Evolutionary conservation across 768 basidiomycete species (phyloP).

Genomic region (Tylopilus sp.): DNA sequence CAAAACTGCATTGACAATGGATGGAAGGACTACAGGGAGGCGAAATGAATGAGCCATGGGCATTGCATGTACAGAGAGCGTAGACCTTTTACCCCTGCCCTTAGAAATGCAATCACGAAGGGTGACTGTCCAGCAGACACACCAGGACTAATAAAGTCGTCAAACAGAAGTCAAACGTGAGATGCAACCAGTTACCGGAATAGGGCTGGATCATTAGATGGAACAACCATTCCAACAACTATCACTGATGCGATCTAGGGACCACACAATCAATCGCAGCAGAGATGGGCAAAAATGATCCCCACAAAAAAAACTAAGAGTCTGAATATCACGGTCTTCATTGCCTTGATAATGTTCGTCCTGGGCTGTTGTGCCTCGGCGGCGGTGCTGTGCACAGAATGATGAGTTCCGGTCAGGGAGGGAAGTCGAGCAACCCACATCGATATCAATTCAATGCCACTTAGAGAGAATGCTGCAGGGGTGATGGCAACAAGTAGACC

Average conservation of each 20-base stretch:
- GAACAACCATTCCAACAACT: slow-evolving; percentile 75
- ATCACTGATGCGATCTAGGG: slow-evolving; percentile 30
- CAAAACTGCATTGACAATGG: slow-evolving; percentile 70
- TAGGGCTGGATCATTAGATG: slow-evolving; percentile 56
- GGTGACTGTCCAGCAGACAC: slow-evolving; percentile 63
- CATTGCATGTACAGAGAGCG: background rate
- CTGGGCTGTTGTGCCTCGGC: slow-evolving; percentile 73
- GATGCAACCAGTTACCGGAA: slow-evolving; percentile 32
- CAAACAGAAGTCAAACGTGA: background rate
- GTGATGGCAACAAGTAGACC: slow-evolving; percentile 18
- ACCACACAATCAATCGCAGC: background rate
- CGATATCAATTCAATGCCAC: slow-evolving; percentile 73
- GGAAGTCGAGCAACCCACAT: slow-evolving; percentile 41
- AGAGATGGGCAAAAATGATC: background rate
- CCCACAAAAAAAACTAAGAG: slow-evolving; percentile 42
- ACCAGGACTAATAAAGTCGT: slow-evolving; percentile 6
- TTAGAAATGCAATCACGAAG: slow-evolving; percentile 78
- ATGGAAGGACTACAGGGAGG: slow-evolving; percentile 45
- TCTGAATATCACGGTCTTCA: slow-evolving; percentile 86
- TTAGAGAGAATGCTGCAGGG: slow-evolving; percentile 64
- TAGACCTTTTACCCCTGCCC: slow-evolving; percentile 64
- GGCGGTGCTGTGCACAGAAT: slow-evolving; percentile 47
- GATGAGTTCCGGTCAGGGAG: slow-evolving; percentile 8
- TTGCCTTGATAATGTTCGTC: no score
- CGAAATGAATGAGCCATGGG: background rate